These are phyloP conservation scores for Hypsizygus marmoreus DNA, from an alignment of 768 basidiomycete genomes.

Conservation along the genomic window DNA sequence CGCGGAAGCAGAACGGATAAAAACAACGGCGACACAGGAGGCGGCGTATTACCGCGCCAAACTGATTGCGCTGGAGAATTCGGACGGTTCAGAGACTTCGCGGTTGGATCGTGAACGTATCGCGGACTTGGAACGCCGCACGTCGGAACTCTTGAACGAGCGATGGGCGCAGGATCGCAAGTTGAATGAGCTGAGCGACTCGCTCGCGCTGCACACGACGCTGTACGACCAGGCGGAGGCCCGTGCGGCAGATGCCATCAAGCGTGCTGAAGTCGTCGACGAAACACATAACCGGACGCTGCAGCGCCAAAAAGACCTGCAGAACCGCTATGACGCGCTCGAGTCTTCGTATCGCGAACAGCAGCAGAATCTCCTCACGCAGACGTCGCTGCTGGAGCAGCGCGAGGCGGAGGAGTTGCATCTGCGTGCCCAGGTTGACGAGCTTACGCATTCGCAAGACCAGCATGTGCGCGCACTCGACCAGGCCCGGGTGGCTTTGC, in stretches of 20 bases:
- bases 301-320: conserved; percentile 70
- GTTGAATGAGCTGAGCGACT: conserved; percentile 69
- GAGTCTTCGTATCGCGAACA: conserved; percentile 77
- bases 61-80: conserved; percentile 80
- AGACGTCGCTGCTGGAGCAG: conserved; percentile 75
- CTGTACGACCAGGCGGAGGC: conserved; percentile 80
- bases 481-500: conserved; percentile 77
- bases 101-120: conserved; percentile 81
- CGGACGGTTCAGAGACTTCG: conserved; percentile 61
- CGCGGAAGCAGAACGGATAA: conserved; percentile 76
- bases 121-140: conserved; percentile 69
- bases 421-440: conserved; percentile 67
- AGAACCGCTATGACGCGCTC: conserved; percentile 57
- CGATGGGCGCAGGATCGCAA: conserved; percentile 69
- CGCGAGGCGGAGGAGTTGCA: conserved; percentile 76
- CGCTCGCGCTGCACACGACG: conserved; percentile 74
- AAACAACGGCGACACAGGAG: conserved; percentile 83
- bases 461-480: conserved; percentile 88
- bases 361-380: conserved; percentile 68
- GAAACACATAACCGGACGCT: conserved; percentile 63
- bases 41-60: conserved; percentile 96
- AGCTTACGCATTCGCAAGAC: conserved; percentile 69
- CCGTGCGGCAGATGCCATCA: conserved; percentile 69
- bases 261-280: conserved; percentile 76
- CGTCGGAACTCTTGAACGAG: conserved; percentile 62